A percentile compares a stretch with the other conserved stretches of the same genome.
phyloP scores from a whole-genome alignment of 2,329 filamentous ascomycete genomes.

The Aspergillus ruber region DNA sequence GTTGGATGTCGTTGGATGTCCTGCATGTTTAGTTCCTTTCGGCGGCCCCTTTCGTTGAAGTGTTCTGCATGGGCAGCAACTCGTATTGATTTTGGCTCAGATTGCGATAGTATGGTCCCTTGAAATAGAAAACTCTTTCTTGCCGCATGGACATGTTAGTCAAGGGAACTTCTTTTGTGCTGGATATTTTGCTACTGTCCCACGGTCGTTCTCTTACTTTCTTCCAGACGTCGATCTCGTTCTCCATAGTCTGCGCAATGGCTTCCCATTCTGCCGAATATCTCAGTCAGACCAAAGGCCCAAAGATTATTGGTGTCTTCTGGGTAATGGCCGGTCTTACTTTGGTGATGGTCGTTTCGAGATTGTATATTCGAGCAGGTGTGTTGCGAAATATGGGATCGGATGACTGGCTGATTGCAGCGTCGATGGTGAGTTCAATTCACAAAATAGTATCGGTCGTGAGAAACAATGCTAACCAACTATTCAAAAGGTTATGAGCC shows the following conservation, averaged over 20 bases:
- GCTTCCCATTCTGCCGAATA: neutral
- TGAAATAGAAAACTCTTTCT: no score
- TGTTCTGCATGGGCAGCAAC: no score
- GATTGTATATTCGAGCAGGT: constrained; percentile 20
- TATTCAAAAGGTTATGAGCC: constrained; percentile 17
- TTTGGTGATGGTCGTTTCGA: constrained; percentile 22
- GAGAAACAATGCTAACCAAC: constrained; percentile 7
- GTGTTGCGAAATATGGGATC: constrained; percentile 27
- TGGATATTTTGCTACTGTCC: no score
- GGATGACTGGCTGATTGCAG: constrained; percentile 34
- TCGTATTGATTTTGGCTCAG: no score
- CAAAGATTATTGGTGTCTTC: constrained; percentile 23
- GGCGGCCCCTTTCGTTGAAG: no score
- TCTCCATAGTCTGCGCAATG: neutral
- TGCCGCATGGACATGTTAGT: no score
- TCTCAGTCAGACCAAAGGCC: constrained; percentile 20
- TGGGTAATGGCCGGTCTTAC: constrained; percentile 24
- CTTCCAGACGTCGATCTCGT: neutral
- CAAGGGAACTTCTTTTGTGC: no score
- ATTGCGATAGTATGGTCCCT: no score
- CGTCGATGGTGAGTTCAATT: constrained; percentile 22
- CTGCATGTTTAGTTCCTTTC: no score
- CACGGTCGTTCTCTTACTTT: no score
- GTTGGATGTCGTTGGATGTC: no score
- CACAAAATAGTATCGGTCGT: neutral